Base-by-base conservation (phyloP, 345 rosid genomes). In the Heritiera fomes region DNA sequence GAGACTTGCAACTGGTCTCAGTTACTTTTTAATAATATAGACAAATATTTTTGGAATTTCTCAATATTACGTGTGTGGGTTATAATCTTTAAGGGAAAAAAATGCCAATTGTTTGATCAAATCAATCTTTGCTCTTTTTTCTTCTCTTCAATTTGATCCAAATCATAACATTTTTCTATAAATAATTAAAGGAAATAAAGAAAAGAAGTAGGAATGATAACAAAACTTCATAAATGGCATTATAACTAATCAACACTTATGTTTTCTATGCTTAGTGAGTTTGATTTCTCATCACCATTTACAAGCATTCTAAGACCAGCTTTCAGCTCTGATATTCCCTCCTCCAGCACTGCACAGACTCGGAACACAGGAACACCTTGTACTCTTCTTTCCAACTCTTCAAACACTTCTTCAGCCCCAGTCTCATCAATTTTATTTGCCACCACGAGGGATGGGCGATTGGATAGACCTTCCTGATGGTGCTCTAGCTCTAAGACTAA, bases 401-500 rank as follows among this genome's bases (percentile, higher is more conserved):
- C 82, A 67, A 78, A 86, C 60, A 87, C 90, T 65, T 88, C 82
- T 12, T 92, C 93, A 0, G 97, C 88, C 8, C 96, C 97, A 1
- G 77, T 78, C 83, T 95, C 99, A 34, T 94, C 98, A 0, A 92
- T 92, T 87, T 95, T 92, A 79, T 95, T 95, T 7, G 98, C 98
- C 73, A 92, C 94, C 1, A 92, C 83, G 75, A 95, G 78, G 17
- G 97, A 91, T 0, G 99, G 94, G 20, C 91, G 85, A 82, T 84
- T 75, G 0, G 98, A 94, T 43, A 96, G 83, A 28, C 98, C 98
- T 72, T 89, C 89, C 69, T 92, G 94, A 75, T 92, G 99, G 85
- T 80, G 86, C 87, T 93, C 97, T 0, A 93, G 96, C 90, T 95
- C 99, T 75, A 90, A 76, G 18, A 91, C 84, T 70, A 90, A 75